Percentiles rank a stretch among this genome's conserved stretches.
Evolutionary conservation across 2,329 filamentous ascomycete genomes (phyloP).

Genomic region (Pseudopyrenochaeta lycopersici): DNA sequence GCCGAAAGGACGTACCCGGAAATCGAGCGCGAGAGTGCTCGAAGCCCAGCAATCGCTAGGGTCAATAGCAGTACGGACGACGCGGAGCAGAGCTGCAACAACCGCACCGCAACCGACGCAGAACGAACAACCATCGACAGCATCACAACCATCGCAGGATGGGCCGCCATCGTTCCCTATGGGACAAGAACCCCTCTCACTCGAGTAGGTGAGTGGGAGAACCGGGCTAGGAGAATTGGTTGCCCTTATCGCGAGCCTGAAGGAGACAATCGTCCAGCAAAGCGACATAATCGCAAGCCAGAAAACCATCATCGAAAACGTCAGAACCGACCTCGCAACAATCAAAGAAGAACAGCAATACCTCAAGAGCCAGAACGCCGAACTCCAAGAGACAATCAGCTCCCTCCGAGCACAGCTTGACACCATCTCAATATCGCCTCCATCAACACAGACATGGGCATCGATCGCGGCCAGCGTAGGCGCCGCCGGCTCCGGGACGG

Average conservation of each 20-base stretch:
- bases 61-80: too few relatives aligned
- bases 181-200: not conserved
- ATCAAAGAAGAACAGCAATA: slow-evolving; percentile 3
- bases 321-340: not conserved
- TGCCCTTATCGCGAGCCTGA: not conserved
- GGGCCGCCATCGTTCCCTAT: not conserved
- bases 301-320: not conserved
- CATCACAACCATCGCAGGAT: not conserved
- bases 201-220: not conserved
- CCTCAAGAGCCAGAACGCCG: not conserved
- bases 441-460: slow-evolving; percentile 10
- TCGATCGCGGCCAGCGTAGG: slow-evolving; percentile 1
- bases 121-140: too few relatives aligned
- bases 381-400: not conserved
- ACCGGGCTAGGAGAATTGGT: not conserved
- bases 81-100: too few relatives aligned
- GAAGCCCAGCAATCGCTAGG: too few relatives aligned
- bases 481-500: not conserved
- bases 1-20: too few relatives aligned
- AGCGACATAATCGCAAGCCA: not conserved
- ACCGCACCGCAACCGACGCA: too few relatives aligned
- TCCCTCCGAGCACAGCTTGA: slow-evolving; percentile 9
- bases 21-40: too few relatives aligned
- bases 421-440: slow-evolving; percentile 5
- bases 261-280: not conserved